Evolutionary conservation across 2,329 filamentous ascomycete genomes (phyloP).

Genomic region (Hawksworthiomyces lignivorus): DNA sequence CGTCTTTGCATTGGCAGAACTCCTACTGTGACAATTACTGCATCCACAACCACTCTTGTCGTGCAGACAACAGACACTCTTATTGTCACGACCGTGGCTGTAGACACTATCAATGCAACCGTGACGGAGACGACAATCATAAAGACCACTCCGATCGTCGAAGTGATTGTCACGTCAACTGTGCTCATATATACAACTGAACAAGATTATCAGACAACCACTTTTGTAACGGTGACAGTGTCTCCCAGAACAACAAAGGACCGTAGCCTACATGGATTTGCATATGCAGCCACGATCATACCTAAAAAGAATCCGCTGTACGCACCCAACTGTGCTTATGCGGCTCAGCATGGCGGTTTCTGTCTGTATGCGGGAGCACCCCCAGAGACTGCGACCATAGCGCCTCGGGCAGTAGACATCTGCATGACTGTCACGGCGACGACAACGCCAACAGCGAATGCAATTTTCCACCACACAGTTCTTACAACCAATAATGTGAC

Average conservation of each 20-base stretch:
- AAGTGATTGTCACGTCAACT: not conserved
- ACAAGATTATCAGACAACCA: constrained; percentile 1
- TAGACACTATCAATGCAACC: not conserved
- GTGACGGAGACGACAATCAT: constrained; percentile 4
- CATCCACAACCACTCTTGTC: not conserved
- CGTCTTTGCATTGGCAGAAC: not conserved
- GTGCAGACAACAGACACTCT: not conserved
- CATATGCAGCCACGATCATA: not conserved
- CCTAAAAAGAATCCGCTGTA: constrained; percentile 1
- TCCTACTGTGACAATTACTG: constrained; percentile 1
- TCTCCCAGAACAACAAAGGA: not conserved
- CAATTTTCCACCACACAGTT: not conserved
- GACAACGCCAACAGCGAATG: not conserved
- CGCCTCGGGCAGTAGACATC: no score
- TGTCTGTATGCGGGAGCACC: no score
- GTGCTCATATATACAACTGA: not conserved
- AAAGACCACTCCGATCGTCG: constrained; percentile 2
- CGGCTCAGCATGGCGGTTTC: no score
- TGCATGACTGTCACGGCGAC: not conserved
- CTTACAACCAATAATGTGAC: not conserved
- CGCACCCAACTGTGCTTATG: not conserved
- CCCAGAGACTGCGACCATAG: no score
- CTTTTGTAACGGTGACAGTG: not conserved
- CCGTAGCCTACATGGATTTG: no score
- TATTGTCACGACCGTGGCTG: not conserved